A percentile compares a stretch with the other conserved stretches of the same genome.
Conservation (phyloP, 2,329 filamentous ascomycete genomes). For the Xylariaceae sp. region DNA sequence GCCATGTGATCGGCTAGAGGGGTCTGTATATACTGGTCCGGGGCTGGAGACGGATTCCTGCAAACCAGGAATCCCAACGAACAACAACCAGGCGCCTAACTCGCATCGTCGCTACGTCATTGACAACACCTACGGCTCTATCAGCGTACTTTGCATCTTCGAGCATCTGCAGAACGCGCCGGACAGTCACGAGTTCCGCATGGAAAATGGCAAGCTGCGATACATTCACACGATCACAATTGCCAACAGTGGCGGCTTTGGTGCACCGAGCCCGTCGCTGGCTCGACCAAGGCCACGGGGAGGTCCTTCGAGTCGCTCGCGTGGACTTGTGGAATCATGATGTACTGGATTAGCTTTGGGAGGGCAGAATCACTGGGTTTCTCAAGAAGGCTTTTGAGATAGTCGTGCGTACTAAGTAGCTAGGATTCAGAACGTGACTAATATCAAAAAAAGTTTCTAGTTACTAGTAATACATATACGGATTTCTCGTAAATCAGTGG, state of each 20-base stretch:
- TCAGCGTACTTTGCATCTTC: constrained; percentile 36
- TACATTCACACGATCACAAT: constrained; percentile 38
- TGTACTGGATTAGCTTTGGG: background rate
- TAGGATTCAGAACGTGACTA: too few species aligned
- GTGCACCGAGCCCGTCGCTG: background rate
- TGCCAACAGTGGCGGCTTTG: constrained; percentile 19
- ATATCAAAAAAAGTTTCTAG: too few species aligned
- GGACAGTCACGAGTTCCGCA: constrained; percentile 36
- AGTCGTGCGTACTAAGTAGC: background rate
- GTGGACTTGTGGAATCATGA: background rate
- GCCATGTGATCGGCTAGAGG: constrained; percentile 39
- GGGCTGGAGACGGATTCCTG: constrained; percentile 32
- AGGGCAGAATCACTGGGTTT: background rate
- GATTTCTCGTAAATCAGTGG: too few species aligned
- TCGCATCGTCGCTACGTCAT: constrained; percentile 38
- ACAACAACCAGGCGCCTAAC: constrained; percentile 33
- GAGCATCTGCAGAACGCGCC: constrained; percentile 34
- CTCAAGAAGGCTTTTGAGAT: background rate
- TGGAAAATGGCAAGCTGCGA: constrained; percentile 35
- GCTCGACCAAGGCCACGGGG: constrained; percentile 3
- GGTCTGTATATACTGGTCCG: constrained; percentile 32
- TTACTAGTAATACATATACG: too few species aligned
- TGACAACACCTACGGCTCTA: constrained; percentile 34
- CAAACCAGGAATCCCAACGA: constrained; percentile 33
- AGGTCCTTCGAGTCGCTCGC: constrained; percentile 2